Base-by-base conservation (phyloP, 1,284 basidiomycete species). In the Ganoderma resinaceum region DNA sequence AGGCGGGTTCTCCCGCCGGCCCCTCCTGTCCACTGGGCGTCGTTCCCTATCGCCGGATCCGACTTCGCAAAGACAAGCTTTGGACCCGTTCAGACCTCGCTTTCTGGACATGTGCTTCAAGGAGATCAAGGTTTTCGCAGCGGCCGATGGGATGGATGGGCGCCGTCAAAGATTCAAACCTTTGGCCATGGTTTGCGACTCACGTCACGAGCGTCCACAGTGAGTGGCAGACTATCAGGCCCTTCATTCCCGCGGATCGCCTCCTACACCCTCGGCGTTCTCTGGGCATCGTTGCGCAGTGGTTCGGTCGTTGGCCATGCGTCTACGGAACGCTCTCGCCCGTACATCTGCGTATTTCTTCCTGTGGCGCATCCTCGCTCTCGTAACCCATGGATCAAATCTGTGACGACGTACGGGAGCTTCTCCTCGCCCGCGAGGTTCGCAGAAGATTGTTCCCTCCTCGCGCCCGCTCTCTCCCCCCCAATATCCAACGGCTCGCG, bases 381-480 rank as follows among this genome's bases (percentile, higher is more conserved):
- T 58, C 55, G 31, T 31, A 3, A 58, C 6, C 29, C 18, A n/a
- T 11, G 55, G 33, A 33, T 58, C 55, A 58, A 11, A 35, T 33
- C 20, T n/a, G 37, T 4, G 31, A 5, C n/a, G 33, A 23, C 9
- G 6, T 20, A 20, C 18, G 3, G 31, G 37, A n/a, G 55, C 55
- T 33, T 58, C 55, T 58, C 20, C 33, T 58, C 33, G 52, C 52
- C 20, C 33, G 55, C 55, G 55, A 37, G 0, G 33, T 8, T 20
- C 33, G 55, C 55, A 26, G 14, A 23, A n/a, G 23, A 49, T 23
- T 26, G 3, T 14, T 11, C 18, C 16, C 55, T 37, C 7, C 55
- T 58, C 55, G 55, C 55, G 5, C 33, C 55, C 55, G 55, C 55
- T 58, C 55, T 58, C 33, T n/a, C 55, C 18, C 55, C 55, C 23